phyloP scores from a whole-genome alignment of 768 basidiomycete genomes.

The Amanita inopinata region DNA sequence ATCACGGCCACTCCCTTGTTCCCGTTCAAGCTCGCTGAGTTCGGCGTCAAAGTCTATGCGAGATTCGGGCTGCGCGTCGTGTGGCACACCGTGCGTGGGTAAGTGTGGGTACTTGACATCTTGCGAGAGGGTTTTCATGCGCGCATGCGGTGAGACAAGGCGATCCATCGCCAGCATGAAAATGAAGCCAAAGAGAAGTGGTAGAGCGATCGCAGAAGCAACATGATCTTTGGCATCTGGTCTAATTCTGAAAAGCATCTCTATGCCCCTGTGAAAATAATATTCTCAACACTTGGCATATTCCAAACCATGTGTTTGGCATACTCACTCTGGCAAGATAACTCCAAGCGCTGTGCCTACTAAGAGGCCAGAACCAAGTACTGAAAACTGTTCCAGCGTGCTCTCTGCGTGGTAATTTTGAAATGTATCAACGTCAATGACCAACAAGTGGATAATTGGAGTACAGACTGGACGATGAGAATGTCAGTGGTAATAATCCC shows the following conservation, averaged over 20 bases:
- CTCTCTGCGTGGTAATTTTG: constrained; percentile 17
- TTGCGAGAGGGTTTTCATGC: constrained; percentile 20
- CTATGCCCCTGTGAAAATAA: constrained; percentile 52
- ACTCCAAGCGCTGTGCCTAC: constrained; percentile 86
- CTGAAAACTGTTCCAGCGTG: constrained; percentile 34
- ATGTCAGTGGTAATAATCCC: constrained; percentile 69
- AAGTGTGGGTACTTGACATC: constrained; percentile 10
- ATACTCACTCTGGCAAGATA: constrained; percentile 87
- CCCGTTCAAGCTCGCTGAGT: constrained; percentile 42
- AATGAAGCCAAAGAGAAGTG: constrained; percentile 51
- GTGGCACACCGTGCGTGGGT: constrained; percentile 6
- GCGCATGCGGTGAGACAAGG: constrained; percentile 41
- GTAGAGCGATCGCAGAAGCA: constrained; percentile 46
- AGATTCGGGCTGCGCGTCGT: constrained; percentile 11
- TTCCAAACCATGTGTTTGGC: too few species aligned
- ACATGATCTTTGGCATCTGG: constrained; percentile 28
- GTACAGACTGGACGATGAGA: constrained; percentile 59
- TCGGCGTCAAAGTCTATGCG: constrained; percentile 53
- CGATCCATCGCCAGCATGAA: constrained; percentile 67
- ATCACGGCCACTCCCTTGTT: constrained; percentile 24
- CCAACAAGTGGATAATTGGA: constrained; percentile 7
- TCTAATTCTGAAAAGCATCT: constrained; percentile 36
- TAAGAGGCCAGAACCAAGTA: constrained; percentile 73
- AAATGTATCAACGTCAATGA: neutral
- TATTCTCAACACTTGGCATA: too few species aligned